Evolutionary conservation across 2,329 filamentous ascomycete species (phyloP).

Genomic region (Cladobotryum mycophilum): DNA sequence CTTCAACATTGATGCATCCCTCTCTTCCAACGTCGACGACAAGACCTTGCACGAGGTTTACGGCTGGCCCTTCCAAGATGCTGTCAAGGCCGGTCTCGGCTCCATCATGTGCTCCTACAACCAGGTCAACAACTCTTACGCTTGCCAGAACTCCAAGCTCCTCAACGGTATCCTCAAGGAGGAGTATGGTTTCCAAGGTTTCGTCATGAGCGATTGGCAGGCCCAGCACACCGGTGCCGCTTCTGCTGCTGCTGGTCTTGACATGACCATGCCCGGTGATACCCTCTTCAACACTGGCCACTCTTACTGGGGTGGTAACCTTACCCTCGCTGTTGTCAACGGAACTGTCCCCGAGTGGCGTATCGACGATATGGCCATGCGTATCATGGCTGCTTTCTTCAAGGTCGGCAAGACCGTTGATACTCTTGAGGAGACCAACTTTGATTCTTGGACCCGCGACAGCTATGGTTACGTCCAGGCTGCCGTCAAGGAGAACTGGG

Average conservation of each 20-base stretch:
- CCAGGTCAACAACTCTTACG: conserved; percentile 74
- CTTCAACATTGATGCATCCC: conserved; percentile 54
- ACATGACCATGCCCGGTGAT: conserved; percentile 89
- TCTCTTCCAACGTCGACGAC: conserved; percentile 62
- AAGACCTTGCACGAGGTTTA: conserved; percentile 71
- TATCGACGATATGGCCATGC: conserved; percentile 84
- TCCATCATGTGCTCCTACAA: conserved; percentile 65
- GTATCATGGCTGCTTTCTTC: conserved; percentile 68
- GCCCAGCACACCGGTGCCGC: conserved; percentile 66
- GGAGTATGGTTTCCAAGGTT: conserved; percentile 76
- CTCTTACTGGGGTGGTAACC: conserved; percentile 78
- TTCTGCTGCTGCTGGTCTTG: conserved; percentile 64
- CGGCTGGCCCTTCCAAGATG: conserved; percentile 72
- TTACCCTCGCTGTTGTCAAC: conserved; percentile 83
- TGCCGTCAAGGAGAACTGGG: conserved; percentile 53
- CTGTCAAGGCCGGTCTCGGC: conserved; percentile 60
- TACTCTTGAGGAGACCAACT: conserved; percentile 58
- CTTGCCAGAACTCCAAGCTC: conserved; percentile 71
- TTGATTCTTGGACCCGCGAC: conserved; percentile 78
- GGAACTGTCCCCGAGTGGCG: conserved; percentile 83
- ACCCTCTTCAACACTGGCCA: conserved; percentile 65
- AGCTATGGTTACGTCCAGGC: conserved; percentile 66
- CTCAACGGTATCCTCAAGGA: conserved; percentile 72
- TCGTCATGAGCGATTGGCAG: conserved; percentile 75
- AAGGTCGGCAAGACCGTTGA: conserved; percentile 54